Conservation (phyloP, 257 asterid genomes). For the Scutellaria minor region DNA sequence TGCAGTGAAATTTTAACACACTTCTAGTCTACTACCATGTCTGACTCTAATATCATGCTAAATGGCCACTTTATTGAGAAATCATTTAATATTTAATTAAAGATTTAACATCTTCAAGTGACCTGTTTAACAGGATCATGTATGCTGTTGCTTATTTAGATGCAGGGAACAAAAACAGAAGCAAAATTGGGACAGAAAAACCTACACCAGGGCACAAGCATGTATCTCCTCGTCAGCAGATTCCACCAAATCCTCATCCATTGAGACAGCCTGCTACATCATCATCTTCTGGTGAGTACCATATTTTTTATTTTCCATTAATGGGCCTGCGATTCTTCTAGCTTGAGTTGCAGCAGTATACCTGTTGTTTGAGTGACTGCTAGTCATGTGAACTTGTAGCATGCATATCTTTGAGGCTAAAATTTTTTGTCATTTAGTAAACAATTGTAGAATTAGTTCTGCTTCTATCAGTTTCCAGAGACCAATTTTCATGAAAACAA, state of each 20-base stretch:
- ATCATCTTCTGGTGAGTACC: slow-evolving; percentile 56
- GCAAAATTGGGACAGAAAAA: slow-evolving; percentile 43
- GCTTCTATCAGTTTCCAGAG: slow-evolving; percentile 1
- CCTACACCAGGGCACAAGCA: slow-evolving; percentile 44
- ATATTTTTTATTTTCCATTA: slow-evolving; percentile 14
- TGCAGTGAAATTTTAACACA: neutral
- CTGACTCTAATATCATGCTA: neutral
- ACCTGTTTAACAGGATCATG: slow-evolving; percentile 1
- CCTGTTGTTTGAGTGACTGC: too few relatives aligned
- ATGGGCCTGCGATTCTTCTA: neutral
- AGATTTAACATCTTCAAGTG: neutral
- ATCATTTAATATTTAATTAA: neutral
- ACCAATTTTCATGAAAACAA: neutral
- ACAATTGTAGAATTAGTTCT: too few relatives aligned
- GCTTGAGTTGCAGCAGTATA: neutral
- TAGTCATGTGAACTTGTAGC: too few relatives aligned
- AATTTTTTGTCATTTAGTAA: too few relatives aligned
- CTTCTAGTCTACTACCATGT: neutral
- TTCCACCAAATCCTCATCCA: slow-evolving; percentile 46
- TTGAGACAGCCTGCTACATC: slow-evolving; percentile 39
- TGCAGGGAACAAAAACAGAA: slow-evolving; percentile 48
- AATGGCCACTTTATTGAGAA: neutral
- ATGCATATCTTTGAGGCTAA: too few relatives aligned
- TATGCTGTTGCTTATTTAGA: slow-evolving; percentile 38
- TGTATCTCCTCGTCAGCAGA: slow-evolving; percentile 44